Conservation (phyloP, 1,284 basidiomycete genomes). For the Athelia psychrophila region DNA sequence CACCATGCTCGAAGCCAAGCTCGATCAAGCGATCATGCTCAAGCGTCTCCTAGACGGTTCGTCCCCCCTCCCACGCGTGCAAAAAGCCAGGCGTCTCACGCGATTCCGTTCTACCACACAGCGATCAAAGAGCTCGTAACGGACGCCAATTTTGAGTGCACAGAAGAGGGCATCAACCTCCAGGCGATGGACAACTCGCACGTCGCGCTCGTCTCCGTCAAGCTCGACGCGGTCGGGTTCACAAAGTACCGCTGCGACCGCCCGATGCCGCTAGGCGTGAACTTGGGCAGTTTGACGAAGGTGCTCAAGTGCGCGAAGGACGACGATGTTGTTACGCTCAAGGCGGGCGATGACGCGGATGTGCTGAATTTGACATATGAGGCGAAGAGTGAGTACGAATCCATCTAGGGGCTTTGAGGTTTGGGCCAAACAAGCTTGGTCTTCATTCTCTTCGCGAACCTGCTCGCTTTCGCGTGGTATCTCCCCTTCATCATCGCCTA, state of each 20-base stretch:
- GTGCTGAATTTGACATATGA: constrained; percentile 90
- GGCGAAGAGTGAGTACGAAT: constrained; percentile 68
- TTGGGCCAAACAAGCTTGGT: too few relatives aligned
- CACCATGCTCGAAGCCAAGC: constrained; percentile 88
- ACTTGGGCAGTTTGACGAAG: constrained; percentile 89
- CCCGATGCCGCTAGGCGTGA: constrained; percentile 92
- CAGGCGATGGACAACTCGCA: constrained; percentile 99
- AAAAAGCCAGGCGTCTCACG: constrained; percentile 6
- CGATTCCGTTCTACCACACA: constrained; percentile 26
- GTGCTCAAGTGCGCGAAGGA: constrained; percentile 98
- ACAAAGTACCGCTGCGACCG: constrained; percentile 93
- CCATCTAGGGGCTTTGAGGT: too few relatives aligned
- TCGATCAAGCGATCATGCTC: constrained; percentile 78
- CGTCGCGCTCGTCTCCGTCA: constrained; percentile 91
- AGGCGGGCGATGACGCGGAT: constrained; percentile 92
- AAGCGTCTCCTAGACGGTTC: constrained; percentile 88
- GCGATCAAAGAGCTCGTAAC: constrained; percentile 98
- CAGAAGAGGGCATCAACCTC: constrained; percentile 90
- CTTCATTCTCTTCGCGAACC: too few relatives aligned
- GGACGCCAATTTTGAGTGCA: constrained; percentile 98
- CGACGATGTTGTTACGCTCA: constrained; percentile 91
- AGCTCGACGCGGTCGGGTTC: constrained; percentile 78
- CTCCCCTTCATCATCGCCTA: neutral
- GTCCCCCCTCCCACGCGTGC: constrained; percentile 20
- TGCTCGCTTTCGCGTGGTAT: too few relatives aligned